These are phyloP conservation scores for Phytophthora palmivora DNA, from an alignment of 352 stramenopile species.

Conservation along the genomic window DNA sequence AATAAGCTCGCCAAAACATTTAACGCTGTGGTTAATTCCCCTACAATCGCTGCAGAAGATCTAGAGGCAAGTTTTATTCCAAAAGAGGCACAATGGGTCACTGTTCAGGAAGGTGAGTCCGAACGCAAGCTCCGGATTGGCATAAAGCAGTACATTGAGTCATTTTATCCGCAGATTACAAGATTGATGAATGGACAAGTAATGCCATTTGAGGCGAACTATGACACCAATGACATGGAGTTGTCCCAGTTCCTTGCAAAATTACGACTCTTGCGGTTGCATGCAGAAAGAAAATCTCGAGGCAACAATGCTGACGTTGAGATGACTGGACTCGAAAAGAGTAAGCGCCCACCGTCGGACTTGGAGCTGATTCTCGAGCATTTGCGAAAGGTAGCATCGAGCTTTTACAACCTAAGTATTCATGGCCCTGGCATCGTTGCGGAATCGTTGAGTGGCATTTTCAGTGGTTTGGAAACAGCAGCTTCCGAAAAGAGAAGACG, in stretches of 20 bases:
- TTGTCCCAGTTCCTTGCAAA: slow-evolving; percentile 61
- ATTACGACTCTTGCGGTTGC: slow-evolving; percentile 32
- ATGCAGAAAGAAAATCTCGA: slow-evolving; percentile 27
- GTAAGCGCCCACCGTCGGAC: slow-evolving; percentile 26
- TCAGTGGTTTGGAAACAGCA: slow-evolving; percentile 35
- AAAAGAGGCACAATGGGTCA: slow-evolving; percentile 70
- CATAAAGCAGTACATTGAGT: slow-evolving; percentile 57
- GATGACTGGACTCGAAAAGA: slow-evolving; percentile 31
- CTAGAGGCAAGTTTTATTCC: slow-evolving; percentile 53
- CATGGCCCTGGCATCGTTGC: slow-evolving; percentile 50
- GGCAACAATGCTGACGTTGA: slow-evolving; percentile 10
- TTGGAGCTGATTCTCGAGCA: slow-evolving; percentile 57
- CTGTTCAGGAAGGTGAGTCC: slow-evolving; percentile 43
- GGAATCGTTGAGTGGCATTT: slow-evolving; percentile 42
- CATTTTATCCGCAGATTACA: slow-evolving; percentile 41
- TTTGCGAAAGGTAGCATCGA: slow-evolving; percentile 50
- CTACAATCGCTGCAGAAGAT: slow-evolving; percentile 59
- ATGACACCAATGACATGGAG: slow-evolving; percentile 59
- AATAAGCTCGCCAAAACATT: slow-evolving; percentile 53
- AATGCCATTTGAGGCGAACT: slow-evolving; percentile 55
- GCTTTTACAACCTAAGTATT: slow-evolving; percentile 61
- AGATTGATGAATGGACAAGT: slow-evolving; percentile 39
- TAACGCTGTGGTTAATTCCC: slow-evolving; percentile 64
- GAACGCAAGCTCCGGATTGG: slow-evolving; percentile 48
- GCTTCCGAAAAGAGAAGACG: slow-evolving; percentile 28